phyloP scores from a whole-genome alignment of 2,329 filamentous ascomycete genomes.

The Epicoccum sorghinum region DNA sequence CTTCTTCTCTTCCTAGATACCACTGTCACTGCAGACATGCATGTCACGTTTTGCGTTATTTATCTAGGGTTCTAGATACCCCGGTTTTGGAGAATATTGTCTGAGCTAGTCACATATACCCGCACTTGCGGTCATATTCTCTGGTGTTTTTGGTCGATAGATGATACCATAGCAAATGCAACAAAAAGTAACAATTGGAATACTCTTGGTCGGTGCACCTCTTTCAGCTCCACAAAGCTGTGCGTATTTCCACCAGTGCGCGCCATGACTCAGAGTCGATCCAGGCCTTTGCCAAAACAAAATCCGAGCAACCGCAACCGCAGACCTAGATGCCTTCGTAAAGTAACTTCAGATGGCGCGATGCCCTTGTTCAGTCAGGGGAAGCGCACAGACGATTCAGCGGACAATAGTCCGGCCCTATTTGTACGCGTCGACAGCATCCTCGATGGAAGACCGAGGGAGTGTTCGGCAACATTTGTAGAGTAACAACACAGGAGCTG shows the following conservation, averaged over 20 bases:
- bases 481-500: neutral
- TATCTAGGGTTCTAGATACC: slow-evolving; percentile 16
- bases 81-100: slow-evolving; percentile 9
- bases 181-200: neutral
- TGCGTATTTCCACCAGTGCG: no score
- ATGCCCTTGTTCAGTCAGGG: slow-evolving; percentile 1
- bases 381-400: slow-evolving; percentile 11
- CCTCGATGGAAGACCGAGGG: neutral
- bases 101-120: neutral
- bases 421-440: neutral
- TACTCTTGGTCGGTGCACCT: no score
- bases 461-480: neutral
- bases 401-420: slow-evolving; percentile 8
- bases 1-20: slow-evolving; percentile 22
- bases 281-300: no score
- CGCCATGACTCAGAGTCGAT: no score
- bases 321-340: neutral
- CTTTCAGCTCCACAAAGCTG: no score
- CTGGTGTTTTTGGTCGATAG: slow-evolving; percentile 10
- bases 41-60: slow-evolving; percentile 7
- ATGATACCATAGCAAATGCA: slow-evolving; percentile 14
- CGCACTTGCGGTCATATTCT: neutral
- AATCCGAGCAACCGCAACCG: no score
- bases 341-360: neutral
- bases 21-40: slow-evolving; percentile 25